Base-by-base conservation (phyloP, 2,329 filamentous ascomycete species). In the Penicillium sp. region DNA sequence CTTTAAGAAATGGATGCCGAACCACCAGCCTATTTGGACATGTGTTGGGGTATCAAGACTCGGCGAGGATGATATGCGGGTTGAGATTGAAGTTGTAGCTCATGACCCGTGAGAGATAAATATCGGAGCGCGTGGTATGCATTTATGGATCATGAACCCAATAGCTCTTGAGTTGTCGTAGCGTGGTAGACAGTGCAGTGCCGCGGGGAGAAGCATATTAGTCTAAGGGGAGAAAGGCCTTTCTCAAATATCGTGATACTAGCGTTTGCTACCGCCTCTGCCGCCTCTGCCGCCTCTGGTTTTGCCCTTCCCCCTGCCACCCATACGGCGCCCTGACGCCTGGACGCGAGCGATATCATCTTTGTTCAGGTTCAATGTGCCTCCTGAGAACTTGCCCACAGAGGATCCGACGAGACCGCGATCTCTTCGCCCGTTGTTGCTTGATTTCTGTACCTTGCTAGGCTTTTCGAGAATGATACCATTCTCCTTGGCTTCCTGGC, bases 401-500 rank as follows among this genome's bases (percentile, higher is more conserved):
- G 79, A 82, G 1, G 91, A 88, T 28, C 81, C 82, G 55, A 87
- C 88, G 33, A 95, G 81, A 0, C 80, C 73, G 67, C 81, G 72
- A 55, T 81, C 75, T 69, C 81, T 71, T 65, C 78, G 71, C 64
- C 56, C 59, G 51, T 42, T 67, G 17, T 59, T 49, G 47, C 47
- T 66, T 5, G 61, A 62, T 45, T 64, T 66, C 37, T 61, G 57
- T 8, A 56, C 51, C 57, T 71, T 75, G 9, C 57, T 55, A n/a
- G 67, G 65, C 32, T 73, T 73, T 74, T 97, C 93, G 31, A 97
- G 73, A 43, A 97, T 82, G 59, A 97, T 83, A 6, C 91, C 93
- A 61, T 91, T 95, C 75, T 97, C 91, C 63, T 78, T 81, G 2
- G 93, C 93, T 67, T 95, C 88, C 35, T 75, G 76, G 33, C 91